Base-by-base conservation (phyloP, 1,284 basidiomycete genomes). In the Sutorius eximius region DNA sequence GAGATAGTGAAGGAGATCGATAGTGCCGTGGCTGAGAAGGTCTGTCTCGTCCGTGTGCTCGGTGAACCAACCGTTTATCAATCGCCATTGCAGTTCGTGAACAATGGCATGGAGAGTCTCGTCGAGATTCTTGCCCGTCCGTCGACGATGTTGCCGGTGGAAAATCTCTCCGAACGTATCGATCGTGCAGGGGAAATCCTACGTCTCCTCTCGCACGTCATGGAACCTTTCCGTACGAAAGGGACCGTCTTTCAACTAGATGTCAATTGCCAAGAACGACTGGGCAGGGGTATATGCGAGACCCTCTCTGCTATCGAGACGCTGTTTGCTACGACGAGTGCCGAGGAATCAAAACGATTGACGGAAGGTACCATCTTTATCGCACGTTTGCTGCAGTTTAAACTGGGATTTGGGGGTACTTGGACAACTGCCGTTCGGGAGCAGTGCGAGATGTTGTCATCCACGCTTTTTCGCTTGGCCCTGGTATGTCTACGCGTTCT, bases 1-100 rank as follows among this genome's bases (percentile, higher is more conserved):
- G 86, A 89, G 62, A 86, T 91, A 78, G 79, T 85, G 33, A 81
- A 80, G 58, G 87, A 86, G 32, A 85, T 86, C 13, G 83, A 85
- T 48, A 76, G 73, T 44, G 74, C 76, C 2, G 82, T 92, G 41
- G 85, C 83, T 5, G 77, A 77, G 45, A 90, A 87, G 81, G 89
- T 89, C 24, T 10, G 37, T 29, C 34, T 24, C 1, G 24, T 53
- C 22, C 0, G 20, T 37, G 36, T 6, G 12, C 38, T 52, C 32
- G 33, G 30, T 29, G n/a, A 34, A 34, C 11, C 16, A 10, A 30
- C 37, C 10, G 16, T 40, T 55, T 24, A 44, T 43, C 16, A 27
- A 33, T 47, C 43, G 18, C 36, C 42, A 36, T 47, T 46, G 9
- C 41, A 91, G 88, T 89, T 92, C 64, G 78, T 91, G 51, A 87